A percentile compares a stretch with the other conserved stretches of the same genome.
Conservation (phyloP, 768 basidiomycete genomes). For the Tylopilus sp. region DNA sequence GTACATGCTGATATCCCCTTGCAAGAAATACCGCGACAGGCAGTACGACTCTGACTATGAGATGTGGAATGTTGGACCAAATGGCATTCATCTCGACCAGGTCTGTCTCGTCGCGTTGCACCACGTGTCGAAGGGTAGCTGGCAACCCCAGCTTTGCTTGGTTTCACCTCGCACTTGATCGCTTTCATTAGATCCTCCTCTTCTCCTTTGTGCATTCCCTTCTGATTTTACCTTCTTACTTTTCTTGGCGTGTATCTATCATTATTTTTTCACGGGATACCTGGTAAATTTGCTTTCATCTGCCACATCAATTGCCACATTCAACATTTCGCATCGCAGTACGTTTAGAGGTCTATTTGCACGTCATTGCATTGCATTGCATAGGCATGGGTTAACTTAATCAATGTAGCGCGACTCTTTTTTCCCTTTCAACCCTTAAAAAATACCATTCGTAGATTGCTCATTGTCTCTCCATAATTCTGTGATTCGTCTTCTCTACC, state of each 20-base stretch:
- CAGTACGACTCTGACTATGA: conserved; percentile 7
- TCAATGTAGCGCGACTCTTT: conserved; percentile 5
- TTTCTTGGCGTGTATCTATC: conserved; percentile 1
- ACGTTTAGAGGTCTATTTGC: conserved; percentile 13
- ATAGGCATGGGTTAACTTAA: conserved; percentile 2
- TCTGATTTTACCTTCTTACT: neutral
- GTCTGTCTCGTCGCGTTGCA: conserved; percentile 66
- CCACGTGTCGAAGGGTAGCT: conserved; percentile 76
- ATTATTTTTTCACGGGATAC: neutral
- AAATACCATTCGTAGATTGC: too few relatives aligned
- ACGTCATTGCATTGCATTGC: conserved; percentile 16
- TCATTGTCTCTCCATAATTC: too few relatives aligned
- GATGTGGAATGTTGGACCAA: conserved; percentile 23
- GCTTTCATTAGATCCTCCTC: too few relatives aligned
- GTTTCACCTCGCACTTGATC: conserved; percentile 15
- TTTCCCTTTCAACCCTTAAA: neutral
- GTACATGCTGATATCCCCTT: conserved; percentile 7
- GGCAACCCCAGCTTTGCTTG: conserved; percentile 73
- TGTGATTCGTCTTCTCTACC: neutral
- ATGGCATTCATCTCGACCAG: conserved; percentile 24
- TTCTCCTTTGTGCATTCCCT: neutral
- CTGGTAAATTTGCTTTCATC: neutral
- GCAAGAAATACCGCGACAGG: conserved; percentile 14
- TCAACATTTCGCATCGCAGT: conserved; percentile 4
- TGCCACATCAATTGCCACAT: neutral